Conservation (phyloP, 2,329 filamentous ascomycete species). For the Hymenoscyphus fraxineus region DNA sequence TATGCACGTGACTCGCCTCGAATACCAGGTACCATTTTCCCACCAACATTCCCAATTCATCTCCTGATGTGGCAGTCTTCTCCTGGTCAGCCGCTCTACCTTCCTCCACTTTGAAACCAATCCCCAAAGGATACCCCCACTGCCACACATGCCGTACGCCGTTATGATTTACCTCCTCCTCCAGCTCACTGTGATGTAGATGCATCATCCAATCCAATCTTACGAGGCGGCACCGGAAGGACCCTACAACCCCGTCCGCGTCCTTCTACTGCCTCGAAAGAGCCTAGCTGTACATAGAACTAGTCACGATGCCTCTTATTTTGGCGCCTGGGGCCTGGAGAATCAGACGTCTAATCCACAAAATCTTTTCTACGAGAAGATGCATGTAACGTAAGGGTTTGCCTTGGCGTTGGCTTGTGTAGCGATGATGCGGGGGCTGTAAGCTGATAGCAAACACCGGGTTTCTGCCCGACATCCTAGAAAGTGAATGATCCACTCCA, state of each 20-base stretch:
- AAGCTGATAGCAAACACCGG: not conserved
- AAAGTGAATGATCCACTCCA: not conserved
- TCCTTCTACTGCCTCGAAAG: not conserved
- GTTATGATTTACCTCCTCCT: not conserved
- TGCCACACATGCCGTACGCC: not conserved
- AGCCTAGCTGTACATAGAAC: not conserved
- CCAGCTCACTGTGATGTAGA: not conserved
- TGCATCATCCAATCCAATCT: not conserved
- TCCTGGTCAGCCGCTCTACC: not conserved
- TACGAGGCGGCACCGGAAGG: not conserved
- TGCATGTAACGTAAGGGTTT: not conserved
- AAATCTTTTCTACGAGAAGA: not conserved
- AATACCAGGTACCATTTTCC: not conserved
- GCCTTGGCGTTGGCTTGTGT: not conserved
- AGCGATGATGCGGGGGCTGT: not conserved
- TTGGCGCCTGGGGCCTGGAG: not conserved
- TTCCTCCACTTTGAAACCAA: not conserved
- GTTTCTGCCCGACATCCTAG: not conserved
- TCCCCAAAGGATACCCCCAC: not conserved
- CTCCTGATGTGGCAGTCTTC: not conserved
- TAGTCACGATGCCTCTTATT: not conserved
- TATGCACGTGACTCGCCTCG: not conserved
- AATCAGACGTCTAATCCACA: not conserved
- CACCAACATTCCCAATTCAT: not conserved
- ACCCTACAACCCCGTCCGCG: not conserved